These are phyloP conservation scores for Aeschynomene evenia DNA, from an alignment of 306 rosid genomes.

Conservation along the genomic window DNA sequence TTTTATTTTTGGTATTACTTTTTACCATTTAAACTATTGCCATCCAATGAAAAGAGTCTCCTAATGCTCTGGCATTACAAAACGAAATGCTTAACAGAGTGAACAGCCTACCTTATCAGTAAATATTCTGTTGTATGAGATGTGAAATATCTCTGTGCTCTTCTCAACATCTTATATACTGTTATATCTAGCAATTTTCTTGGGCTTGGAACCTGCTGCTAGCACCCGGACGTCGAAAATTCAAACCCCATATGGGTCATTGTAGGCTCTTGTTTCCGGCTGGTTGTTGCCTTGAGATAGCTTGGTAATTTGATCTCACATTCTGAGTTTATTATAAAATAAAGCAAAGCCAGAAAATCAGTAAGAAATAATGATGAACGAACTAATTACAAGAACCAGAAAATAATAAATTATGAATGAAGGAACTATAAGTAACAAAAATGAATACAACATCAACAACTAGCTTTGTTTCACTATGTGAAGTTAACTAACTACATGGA, in stretches of 20 bases:
- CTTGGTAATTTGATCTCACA: conserved; percentile 78
- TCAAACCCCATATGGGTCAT: conserved; percentile 30
- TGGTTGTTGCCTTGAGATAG: conserved; percentile 40
- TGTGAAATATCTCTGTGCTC: neutral
- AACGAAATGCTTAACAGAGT: neutral
- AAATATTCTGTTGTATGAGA: conserved; percentile 20
- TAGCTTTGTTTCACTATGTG: too few relatives aligned
- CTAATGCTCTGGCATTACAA: neutral
- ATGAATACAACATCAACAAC: too few relatives aligned
- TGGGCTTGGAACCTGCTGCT: neutral
- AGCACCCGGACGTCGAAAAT: neutral
- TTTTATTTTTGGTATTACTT: neutral
- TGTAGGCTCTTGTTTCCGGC: conserved; percentile 35
- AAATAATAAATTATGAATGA: neutral
- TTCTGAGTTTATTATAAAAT: conserved; percentile 40
- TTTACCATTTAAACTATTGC: neutral
- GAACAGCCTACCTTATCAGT: conserved; percentile 5
- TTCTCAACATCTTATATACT: conserved; percentile 1
- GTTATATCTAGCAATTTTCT: neutral
- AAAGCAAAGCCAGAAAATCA: conserved; percentile 4
- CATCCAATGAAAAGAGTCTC: neutral
- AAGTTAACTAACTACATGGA: too few relatives aligned
- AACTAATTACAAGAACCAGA: neutral
- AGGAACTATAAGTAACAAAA: too few relatives aligned
- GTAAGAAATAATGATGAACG: neutral